Conservation (phyloP, 345 rosid species). For the Salix exigua region DNA sequence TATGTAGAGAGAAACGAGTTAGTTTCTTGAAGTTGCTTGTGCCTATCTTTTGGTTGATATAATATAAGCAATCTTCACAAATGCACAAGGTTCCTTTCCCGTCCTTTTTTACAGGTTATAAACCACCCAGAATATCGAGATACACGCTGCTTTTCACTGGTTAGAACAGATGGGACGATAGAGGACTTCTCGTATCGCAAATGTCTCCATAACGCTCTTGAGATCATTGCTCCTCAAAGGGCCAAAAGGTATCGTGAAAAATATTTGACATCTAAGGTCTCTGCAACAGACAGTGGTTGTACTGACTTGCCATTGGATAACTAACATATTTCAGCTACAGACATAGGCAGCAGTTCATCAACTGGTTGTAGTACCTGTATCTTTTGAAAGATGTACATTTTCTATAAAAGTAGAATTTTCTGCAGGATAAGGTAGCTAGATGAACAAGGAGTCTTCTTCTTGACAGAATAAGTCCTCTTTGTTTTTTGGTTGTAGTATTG, state of each 20-base stretch:
- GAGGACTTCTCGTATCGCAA: slow-evolving; percentile 90
- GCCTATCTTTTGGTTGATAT: not conserved
- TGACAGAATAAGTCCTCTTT: not conserved
- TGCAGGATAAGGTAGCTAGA: slow-evolving; percentile 12
- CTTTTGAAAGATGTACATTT: slow-evolving; percentile 25
- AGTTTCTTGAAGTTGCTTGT: not conserved
- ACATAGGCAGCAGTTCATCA: slow-evolving; percentile 1
- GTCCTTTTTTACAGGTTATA: slow-evolving; percentile 45
- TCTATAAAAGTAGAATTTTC: not conserved
- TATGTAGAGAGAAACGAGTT: not conserved
- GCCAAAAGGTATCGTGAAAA: slow-evolving; percentile 44
- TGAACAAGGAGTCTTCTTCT: not conserved
- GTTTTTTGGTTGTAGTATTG: not conserved
- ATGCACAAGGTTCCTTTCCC: not conserved
- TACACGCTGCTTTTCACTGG: slow-evolving; percentile 66
- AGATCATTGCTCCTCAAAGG: slow-evolving; percentile 61
- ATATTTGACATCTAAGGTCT: slow-evolving; percentile 17
- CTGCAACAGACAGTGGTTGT: not conserved
- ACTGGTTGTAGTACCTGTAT: not conserved
- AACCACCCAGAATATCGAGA: slow-evolving; percentile 47
- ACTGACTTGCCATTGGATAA: not conserved
- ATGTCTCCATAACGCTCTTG: slow-evolving; percentile 67
- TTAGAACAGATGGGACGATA: slow-evolving; percentile 58
- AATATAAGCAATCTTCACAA: not conserved
- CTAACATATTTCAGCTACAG: slow-evolving; percentile 5